Percentiles rank a stretch among this genome's conserved stretches.
These are phyloP conservation scores for Yarrowia bubula DNA, from an alignment of 805 yeast species.

Conservation along the genomic window DNA sequence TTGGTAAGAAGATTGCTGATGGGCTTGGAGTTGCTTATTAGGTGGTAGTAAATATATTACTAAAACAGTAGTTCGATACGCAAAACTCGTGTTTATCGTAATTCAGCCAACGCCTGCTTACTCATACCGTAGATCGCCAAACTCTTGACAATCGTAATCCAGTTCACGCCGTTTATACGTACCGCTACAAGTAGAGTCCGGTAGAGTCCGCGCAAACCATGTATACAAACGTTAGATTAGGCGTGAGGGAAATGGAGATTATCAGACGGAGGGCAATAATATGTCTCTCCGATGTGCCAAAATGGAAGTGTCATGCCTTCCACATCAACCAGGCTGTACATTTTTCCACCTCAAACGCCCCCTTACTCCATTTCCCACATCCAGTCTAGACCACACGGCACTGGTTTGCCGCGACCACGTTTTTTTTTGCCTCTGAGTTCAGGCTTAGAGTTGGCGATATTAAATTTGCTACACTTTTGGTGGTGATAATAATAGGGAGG, in stretches of 20 bases:
- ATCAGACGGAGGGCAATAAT: not conserved
- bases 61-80: too few relatives aligned
- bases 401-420: not conserved
- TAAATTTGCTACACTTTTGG: not conserved
- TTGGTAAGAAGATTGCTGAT: constrained; percentile 21
- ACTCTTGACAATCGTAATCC: too few relatives aligned
- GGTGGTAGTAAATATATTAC: not conserved
- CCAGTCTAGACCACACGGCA: not conserved
- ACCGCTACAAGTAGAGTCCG: too few relatives aligned
- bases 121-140: too few relatives aligned
- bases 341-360: too few relatives aligned
- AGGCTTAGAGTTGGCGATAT: not conserved
- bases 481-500: not conserved
- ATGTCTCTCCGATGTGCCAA: too few relatives aligned
- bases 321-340: too few relatives aligned
- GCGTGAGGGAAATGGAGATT: not conserved
- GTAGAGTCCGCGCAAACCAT: constrained; percentile 4
- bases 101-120: too few relatives aligned
- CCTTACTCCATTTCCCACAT: too few relatives aligned
- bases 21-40: constrained; percentile 8
- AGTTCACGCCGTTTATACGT: too few relatives aligned
- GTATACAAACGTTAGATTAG: constrained; percentile 6
- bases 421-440: constrained; percentile 8
- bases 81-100: not conserved
- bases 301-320: too few relatives aligned